phyloP scores from a whole-genome alignment of 1,139 yeast genomes.

The Kodamaea fungicola region DNA sequence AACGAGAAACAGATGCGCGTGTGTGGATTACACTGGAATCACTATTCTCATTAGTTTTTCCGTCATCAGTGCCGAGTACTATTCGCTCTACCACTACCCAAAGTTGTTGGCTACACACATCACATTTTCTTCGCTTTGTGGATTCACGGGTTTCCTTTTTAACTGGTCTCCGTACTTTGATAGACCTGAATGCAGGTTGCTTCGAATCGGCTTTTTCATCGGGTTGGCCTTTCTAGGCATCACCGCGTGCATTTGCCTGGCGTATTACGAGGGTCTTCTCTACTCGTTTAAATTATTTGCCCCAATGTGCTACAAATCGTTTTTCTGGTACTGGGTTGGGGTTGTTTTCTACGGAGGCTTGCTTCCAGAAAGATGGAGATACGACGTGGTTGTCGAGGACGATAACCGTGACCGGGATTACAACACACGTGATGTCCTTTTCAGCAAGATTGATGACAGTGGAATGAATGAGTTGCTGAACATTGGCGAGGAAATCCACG shows the following conservation, averaged over 20 bases:
- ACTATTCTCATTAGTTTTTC: constrained; percentile 90
- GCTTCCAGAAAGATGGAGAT: constrained; percentile 86
- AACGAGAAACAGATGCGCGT: constrained; percentile 74
- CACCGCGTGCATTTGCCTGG: constrained; percentile 57
- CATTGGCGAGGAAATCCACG: constrained; percentile 38
- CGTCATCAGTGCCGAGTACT: constrained; percentile 79
- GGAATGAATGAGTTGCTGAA: constrained; percentile 44
- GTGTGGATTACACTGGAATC: constrained; percentile 94
- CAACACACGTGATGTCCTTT: constrained; percentile 32
- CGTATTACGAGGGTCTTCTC: constrained; percentile 53
- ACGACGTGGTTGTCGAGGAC: constrained; percentile 53
- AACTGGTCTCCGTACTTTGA: constrained; percentile 93
- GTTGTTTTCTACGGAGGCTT: constrained; percentile 85
- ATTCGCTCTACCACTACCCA: constrained; percentile 66
- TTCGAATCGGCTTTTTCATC: constrained; percentile 80
- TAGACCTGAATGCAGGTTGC: constrained; percentile 74
- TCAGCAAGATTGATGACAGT: constrained; percentile 35
- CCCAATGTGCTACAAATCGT: constrained; percentile 62
- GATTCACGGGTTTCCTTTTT: constrained; percentile 67
- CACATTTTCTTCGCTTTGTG: constrained; percentile 60
- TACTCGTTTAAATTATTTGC: constrained; percentile 51
- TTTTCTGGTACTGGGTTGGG: constrained; percentile 75
- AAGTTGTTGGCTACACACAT: constrained; percentile 48
- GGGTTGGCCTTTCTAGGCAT: constrained; percentile 76
- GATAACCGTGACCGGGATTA: constrained; percentile 20